phyloP scores from a whole-genome alignment of 2,329 filamentous ascomycete species.

The Monilinia vaccinii-corymbosi region DNA sequence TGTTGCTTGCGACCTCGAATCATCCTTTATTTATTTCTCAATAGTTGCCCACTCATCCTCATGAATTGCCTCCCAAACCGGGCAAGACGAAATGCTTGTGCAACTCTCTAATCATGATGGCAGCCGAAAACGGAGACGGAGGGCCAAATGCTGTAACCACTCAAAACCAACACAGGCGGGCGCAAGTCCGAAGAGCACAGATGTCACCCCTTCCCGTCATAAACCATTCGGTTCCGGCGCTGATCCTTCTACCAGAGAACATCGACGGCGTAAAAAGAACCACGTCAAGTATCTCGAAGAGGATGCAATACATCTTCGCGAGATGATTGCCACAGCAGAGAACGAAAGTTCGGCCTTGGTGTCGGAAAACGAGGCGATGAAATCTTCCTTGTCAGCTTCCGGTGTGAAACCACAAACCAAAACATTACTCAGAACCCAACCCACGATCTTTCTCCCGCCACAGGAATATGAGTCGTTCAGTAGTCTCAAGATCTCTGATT shows the following conservation, averaged over 20 bases:
- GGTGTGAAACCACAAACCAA: background rate
- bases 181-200: constrained; percentile 27
- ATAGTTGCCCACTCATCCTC: background rate
- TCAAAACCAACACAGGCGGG: constrained; percentile 23
- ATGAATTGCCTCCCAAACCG: background rate
- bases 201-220: constrained; percentile 15
- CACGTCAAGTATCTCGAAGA: constrained; percentile 26
- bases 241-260: constrained; percentile 17
- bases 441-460: background rate
- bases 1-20: background rate
- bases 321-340: constrained; percentile 20
- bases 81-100: background rate
- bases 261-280: constrained; percentile 26
- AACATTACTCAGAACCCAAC: background rate
- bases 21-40: background rate
- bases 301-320: constrained; percentile 22
- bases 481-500: background rate
- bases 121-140: constrained; percentile 10
- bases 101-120: background rate
- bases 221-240: background rate
- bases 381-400: background rate
- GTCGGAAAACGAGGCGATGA: constrained; percentile 22
- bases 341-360: constrained; percentile 13
- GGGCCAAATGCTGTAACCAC: constrained; percentile 10
- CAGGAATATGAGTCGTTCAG: background rate